Evolutionary conservation across 495 filamentous ascomycete species (phyloP), one percentile per base, ranked within the genome.

Genomic region (Daldinia bambusicola): DNA sequence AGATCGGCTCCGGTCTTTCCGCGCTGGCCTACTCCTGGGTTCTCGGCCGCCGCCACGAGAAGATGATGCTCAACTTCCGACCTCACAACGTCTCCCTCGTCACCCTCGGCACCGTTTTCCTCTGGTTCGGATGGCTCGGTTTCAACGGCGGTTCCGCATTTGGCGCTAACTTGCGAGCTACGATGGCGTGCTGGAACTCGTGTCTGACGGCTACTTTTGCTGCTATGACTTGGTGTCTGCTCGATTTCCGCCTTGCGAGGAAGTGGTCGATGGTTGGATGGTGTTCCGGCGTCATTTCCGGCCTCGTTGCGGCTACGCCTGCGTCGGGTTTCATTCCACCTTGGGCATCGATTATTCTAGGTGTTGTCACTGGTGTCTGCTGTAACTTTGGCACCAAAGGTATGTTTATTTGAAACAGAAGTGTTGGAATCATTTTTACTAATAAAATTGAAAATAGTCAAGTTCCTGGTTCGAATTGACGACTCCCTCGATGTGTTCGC

Each of bases 191-290:
- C 88, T 98, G 94, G 95, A 99, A 98, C 85, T 91, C 91, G 51
- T 98, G 96, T 83, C 76, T 98, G 74, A 94, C 93, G 26, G 95
- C 93, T 65, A 92, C 92, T 78, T 96, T 97, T 70, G 94, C 86
- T 34, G 90, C 93, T 55, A 91, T 93, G 71, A 90, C 93, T 41
- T 99, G 95, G 95, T 92, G 93, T 73, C 77, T 99, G 51, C 92
- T 98, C 75, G 95, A 99, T 85, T 99, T 89, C 88, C 89, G 95
- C 52, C 85, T 99, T 53, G 95, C 95, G 32, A 89, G 89, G 78
- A 99, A 99, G 84, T 98, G 95, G 95, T 98, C 95, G 0, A 97
- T 98, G 91, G 95, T 99, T 77, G 95, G 95, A 63, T 97, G 95
- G 93, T 99, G 95, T 82, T 99, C 95, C 22, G 95, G 95, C 56